Conservation (phyloP, 2,329 filamentous ascomycete species). For the Trichoderma atroviride region DNA sequence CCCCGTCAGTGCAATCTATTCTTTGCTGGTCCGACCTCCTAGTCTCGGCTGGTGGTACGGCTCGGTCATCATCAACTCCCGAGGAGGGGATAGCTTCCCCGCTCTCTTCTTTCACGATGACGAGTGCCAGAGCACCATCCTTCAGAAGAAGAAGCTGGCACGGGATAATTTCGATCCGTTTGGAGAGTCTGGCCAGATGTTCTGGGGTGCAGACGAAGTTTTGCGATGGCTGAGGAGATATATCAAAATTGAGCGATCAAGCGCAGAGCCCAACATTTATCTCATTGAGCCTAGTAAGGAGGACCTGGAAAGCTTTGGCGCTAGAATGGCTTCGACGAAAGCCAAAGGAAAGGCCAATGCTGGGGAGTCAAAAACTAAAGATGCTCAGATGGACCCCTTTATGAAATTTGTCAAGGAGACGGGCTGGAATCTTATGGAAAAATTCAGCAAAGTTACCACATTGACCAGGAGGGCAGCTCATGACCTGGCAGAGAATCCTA, state of each 20-base stretch:
- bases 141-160: constrained; percentile 86
- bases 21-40: constrained; percentile 83
- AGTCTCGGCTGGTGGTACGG: constrained; percentile 99
- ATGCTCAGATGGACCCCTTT: constrained; percentile 87
- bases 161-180: constrained; percentile 90
- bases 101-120: constrained; percentile 97
- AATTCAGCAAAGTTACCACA: constrained; percentile 95
- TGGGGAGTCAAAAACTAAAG: constrained; percentile 49
- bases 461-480: constrained; percentile 92
- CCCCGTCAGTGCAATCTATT: constrained; percentile 87
- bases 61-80: constrained; percentile 88
- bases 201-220: constrained; percentile 97
- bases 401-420: constrained; percentile 94
- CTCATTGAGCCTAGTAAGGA: constrained; percentile 84
- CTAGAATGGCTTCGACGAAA: constrained; percentile 50
- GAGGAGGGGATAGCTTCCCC: constrained; percentile 89
- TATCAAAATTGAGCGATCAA: constrained; percentile 78
- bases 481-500: constrained; percentile 88
- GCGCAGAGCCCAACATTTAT: constrained; percentile 87
- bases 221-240: constrained; percentile 87
- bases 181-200: constrained; percentile 80
- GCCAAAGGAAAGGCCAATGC: constrained; percentile 34
- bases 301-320: constrained; percentile 80
- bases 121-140: constrained; percentile 92
- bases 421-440: constrained; percentile 94